Conservation (phyloP, 208 protist genomes). For the Leishmania aethiopica region DNA sequence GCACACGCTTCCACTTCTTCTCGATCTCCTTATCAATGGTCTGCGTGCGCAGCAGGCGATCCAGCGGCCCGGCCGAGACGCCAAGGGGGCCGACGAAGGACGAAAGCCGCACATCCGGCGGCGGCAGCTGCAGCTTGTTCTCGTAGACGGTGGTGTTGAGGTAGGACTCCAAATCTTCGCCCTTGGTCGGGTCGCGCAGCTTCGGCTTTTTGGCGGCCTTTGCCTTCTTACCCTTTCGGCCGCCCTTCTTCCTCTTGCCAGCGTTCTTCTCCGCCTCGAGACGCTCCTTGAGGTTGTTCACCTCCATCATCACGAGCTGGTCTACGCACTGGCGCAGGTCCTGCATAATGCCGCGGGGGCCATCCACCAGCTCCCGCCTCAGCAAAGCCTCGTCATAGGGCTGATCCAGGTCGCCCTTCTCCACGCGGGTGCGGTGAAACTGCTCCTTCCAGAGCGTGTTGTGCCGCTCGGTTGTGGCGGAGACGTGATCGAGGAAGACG, state of each 20-base stretch:
- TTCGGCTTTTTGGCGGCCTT: conserved; percentile 83
- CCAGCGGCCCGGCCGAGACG: conserved; percentile 61
- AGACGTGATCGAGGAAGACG: conserved; percentile 60
- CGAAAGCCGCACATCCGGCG: conserved; percentile 40
- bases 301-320: conserved; percentile 91
- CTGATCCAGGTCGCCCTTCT: conserved; percentile 76
- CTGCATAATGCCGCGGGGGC: conserved; percentile 86
- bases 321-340: conserved; percentile 91
- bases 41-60: conserved; percentile 39
- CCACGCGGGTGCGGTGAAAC: conserved; percentile 69
- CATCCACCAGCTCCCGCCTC: conserved; percentile 83
- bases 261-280: conserved; percentile 80
- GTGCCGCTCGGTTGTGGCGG: conserved; percentile 64
- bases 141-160: conserved; percentile 80
- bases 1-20: conserved; percentile 88
- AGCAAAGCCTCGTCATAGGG: conserved; percentile 72
- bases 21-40: conserved; percentile 77
- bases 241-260: conserved; percentile 35
- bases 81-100: conserved; percentile 76
- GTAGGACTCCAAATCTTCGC: conserved; percentile 80
- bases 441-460: conserved; percentile 62
- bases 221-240: conserved; percentile 59
- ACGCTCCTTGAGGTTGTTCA: conserved; percentile 88
- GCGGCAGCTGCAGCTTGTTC: conserved; percentile 84
- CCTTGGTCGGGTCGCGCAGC: conserved; percentile 85